Conservation (phyloP, 371 early-diverging fungal genomes). For the Mortierella sp. region DNA sequence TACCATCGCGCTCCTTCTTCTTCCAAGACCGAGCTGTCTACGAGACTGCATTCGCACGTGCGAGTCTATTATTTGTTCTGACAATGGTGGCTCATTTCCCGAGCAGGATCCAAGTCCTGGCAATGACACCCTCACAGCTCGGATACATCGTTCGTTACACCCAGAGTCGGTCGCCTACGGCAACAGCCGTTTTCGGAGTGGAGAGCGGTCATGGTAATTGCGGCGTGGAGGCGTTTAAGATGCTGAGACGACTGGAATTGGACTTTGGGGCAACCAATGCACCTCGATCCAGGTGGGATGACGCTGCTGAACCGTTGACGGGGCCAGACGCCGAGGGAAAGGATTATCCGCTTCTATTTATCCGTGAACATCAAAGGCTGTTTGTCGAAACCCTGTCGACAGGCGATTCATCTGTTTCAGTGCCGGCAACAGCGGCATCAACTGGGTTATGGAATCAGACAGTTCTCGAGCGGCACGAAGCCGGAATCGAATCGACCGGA, state of each 20-base stretch:
- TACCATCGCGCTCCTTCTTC: neutral
- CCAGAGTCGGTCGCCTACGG: neutral
- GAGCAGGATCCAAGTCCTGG: slow-evolving; percentile 20
- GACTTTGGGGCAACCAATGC: slow-evolving; percentile 12
- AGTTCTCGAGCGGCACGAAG: neutral
- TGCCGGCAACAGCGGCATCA: neutral
- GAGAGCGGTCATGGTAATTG: no score
- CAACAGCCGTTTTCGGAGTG: neutral
- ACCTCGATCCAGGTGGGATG: neutral
- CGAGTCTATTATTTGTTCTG: neutral
- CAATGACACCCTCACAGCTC: slow-evolving; percentile 33
- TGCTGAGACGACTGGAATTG: slow-evolving; percentile 30
- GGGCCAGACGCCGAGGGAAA: neutral
- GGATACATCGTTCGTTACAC: neutral
- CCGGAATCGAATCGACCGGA: neutral
- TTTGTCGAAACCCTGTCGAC: slow-evolving; percentile 1
- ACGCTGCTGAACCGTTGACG: neutral
- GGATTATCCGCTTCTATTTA: slow-evolving; percentile 24
- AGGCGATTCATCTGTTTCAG: neutral
- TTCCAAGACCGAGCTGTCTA: neutral
- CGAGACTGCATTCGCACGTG: neutral
- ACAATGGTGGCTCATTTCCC: slow-evolving; percentile 26
- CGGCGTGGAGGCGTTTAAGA: slow-evolving; percentile 13
- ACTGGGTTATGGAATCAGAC: no score
- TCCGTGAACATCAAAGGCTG: slow-evolving; percentile 27